Percentiles rank a stretch among this genome's conserved stretches.
phyloP scores from a whole-genome alignment of 352 stramenopile genomes.

The Globisporangium orthogonon region DNA sequence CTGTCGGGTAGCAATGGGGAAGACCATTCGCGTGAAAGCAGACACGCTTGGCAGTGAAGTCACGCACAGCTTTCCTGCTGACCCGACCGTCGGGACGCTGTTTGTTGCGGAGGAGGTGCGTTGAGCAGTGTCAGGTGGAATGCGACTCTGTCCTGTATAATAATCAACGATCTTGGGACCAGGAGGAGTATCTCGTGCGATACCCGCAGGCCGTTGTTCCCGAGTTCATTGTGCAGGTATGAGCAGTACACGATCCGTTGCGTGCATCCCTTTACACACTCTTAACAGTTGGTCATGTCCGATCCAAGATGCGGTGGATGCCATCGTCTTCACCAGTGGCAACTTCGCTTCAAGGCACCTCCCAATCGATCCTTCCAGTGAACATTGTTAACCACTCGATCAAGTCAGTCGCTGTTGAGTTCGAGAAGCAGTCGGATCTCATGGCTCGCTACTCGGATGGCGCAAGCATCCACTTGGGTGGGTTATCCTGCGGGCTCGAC shows the following conservation, averaged over 20 bases:
- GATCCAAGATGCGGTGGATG: slow-evolving; percentile 4
- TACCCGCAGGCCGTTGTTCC: slow-evolving; percentile 56
- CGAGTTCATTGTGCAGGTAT: slow-evolving; percentile 65
- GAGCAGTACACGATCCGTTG: background rate
- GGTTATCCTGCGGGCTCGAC: background rate
- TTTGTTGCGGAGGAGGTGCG: slow-evolving; percentile 30
- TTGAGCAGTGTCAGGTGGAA: background rate
- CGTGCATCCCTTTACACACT: background rate
- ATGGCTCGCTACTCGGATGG: background rate
- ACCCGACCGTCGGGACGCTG: slow-evolving; percentile 30
- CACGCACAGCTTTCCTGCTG: slow-evolving; percentile 18
- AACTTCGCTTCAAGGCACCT: background rate
- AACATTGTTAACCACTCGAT: slow-evolving; percentile 1
- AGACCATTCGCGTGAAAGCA: slow-evolving; percentile 26
- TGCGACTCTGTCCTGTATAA: background rate
- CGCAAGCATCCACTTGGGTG: background rate
- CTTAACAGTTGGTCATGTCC: background rate
- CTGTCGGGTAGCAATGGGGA: slow-evolving; percentile 62
- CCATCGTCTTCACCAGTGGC: background rate
- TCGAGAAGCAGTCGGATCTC: slow-evolving; percentile 1
- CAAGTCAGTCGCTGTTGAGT: background rate
- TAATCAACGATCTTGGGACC: no score
- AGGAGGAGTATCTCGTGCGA: slow-evolving; percentile 72
- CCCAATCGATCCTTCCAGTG: slow-evolving; percentile 1
- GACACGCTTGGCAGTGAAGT: background rate